A percentile compares a stretch with the other conserved stretches of the same genome.
Evolutionary conservation across 306 rosid species (phyloP).

Genomic region (Cercis canadensis): DNA sequence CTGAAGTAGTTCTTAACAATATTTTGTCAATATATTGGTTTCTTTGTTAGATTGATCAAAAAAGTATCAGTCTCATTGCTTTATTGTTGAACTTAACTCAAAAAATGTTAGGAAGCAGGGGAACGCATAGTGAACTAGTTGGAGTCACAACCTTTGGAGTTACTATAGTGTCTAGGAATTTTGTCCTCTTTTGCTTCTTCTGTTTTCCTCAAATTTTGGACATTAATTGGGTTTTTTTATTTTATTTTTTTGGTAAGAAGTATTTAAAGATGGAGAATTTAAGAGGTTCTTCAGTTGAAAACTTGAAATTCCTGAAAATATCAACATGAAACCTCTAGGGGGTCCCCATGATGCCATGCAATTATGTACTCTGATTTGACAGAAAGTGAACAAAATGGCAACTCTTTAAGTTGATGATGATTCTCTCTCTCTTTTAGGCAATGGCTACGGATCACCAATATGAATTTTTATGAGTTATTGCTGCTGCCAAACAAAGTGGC

Average conservation of each 20-base stretch:
- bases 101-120: not conserved
- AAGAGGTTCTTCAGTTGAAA: not conserved
- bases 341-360: not conserved
- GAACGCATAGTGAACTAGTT: not conserved
- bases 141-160: not conserved
- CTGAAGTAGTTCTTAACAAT: not conserved
- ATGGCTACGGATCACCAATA: too few relatives aligned
- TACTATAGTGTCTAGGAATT: constrained; percentile 1
- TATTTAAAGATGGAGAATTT: not conserved
- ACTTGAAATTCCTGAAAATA: not conserved
- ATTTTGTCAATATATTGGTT: not conserved
- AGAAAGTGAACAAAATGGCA: too few relatives aligned
- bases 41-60: not conserved
- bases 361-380: too few relatives aligned
- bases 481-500: too few relatives aligned
- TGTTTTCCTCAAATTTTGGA: too few relatives aligned
- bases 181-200: not conserved
- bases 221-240: too few relatives aligned
- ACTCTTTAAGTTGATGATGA: too few relatives aligned
- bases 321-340: not conserved
- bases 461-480: too few relatives aligned
- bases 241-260: constrained; percentile 7
- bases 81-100: not conserved
- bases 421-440: too few relatives aligned
- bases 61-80: not conserved